Evolutionary conservation across 306 rosid species (phyloP), one percentile per base, ranked within the genome.

Genomic region (Prosopis cineraria): DNA sequence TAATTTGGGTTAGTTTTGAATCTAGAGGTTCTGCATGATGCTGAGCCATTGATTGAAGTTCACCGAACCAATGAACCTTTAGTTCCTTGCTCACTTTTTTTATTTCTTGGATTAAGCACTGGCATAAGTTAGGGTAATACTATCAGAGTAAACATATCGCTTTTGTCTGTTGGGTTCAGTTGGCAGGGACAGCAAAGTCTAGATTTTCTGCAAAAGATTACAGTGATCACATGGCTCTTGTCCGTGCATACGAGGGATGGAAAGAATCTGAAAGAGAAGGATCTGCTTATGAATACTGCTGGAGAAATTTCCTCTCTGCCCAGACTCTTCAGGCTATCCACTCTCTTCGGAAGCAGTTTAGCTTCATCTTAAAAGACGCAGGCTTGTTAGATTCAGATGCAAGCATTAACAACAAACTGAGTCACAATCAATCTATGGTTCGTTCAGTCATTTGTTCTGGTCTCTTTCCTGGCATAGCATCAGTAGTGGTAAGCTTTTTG

Each of bases 181-280:
- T 95, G 71, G 99, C 99, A 43, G 97, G 99, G 72, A 91, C 96
- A 37, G 97, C 99, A 44, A 95, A 95, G 73, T 91, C 98, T 81
- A 95, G 97, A 87, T 95, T 95, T 81, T 95, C 98, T 73, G 98
- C 97, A 34, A 95, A 93, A 86, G 99, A 95, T 83, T 93, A 95
- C 84, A 95, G 98, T 81, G 98, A 95, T 81, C 99, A 95, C 81
- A 93, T 92, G 99, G 98, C 99, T 65, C 99, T 95, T 66, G 99
- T 93, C 79, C 98, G 98, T 79, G 99, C 98, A 73, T 93, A 88
- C 69, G 98, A 95, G 89, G 99, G 99, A 79, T 93, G 99, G 99
- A 95, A 93, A 89, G 98, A 95, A 78, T 97, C 99, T 60, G 98
- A 95, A 83, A 89, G 94, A 88, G 99, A 92, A 86, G 99, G 99